A percentile compares a stretch with the other conserved stretches of the same genome.
Conservation (phyloP, 176 grass and related monocot species). For the Phoenix roebelenii region DNA sequence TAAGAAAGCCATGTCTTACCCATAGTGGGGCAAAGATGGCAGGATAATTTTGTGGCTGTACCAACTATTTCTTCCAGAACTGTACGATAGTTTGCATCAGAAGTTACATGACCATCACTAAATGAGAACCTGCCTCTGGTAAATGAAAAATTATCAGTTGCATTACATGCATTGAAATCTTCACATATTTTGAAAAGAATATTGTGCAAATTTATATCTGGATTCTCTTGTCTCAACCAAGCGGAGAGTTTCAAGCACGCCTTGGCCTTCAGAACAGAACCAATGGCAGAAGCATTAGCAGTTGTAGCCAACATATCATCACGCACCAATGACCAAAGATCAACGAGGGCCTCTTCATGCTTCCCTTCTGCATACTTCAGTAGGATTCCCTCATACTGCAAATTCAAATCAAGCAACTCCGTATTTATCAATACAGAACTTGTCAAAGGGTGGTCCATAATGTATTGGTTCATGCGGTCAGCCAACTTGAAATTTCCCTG, state of each 20-base stretch:
- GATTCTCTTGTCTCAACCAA: conserved; percentile 60
- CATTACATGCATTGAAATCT: conserved; percentile 33
- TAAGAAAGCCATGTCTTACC: conserved; percentile 90
- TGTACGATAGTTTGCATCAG: conserved; percentile 29
- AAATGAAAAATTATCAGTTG: conserved; percentile 25
- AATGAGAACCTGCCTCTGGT: conserved; percentile 22
- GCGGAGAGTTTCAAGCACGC: conserved; percentile 89
- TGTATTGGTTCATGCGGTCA: conserved; percentile 62
- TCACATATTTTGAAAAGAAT: conserved; percentile 49
- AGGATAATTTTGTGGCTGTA: conserved; percentile 51
- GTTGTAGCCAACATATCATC: conserved; percentile 34
- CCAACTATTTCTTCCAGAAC: conserved; percentile 80
- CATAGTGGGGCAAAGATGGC: conserved; percentile 66
- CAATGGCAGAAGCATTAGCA: conserved; percentile 32
- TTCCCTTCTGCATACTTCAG: conserved; percentile 71
- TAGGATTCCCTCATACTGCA: conserved; percentile 76
- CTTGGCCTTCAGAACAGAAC: conserved; percentile 57
- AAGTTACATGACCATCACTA: conserved; percentile 19
- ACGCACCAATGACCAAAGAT: conserved; percentile 73
- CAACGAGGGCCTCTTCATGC: conserved; percentile 50
- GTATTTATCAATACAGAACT: conserved; percentile 35
- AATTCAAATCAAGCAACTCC: conserved; percentile 63
- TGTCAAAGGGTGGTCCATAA: conserved; percentile 50
- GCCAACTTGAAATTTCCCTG: conserved; percentile 84
- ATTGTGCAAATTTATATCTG: conserved; percentile 29